phyloP scores from a whole-genome alignment of 768 basidiomycete species.

The Lyophyllum atratum region DNA sequence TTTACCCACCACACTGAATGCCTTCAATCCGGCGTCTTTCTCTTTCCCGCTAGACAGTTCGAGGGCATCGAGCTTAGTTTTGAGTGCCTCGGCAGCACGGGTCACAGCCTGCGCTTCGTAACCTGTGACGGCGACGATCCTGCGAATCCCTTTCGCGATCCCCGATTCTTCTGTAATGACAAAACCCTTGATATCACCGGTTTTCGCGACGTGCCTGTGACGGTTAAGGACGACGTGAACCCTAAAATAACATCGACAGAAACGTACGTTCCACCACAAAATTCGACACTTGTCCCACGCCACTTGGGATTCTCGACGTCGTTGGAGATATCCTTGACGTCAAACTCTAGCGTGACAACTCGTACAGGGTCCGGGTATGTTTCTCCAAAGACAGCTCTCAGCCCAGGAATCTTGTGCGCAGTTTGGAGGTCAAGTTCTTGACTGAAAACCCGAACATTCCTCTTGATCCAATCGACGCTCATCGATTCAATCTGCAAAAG shows the following conservation, averaged over 20 bases:
- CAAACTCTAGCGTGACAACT: slow-evolving; percentile 88
- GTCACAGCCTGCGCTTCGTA: slow-evolving; percentile 87
- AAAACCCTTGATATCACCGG: slow-evolving; percentile 96
- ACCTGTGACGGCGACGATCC: slow-evolving; percentile 93
- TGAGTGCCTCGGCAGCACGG: slow-evolving; percentile 63
- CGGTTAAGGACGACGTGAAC: not conserved
- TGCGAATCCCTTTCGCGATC: slow-evolving; percentile 96
- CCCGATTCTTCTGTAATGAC: slow-evolving; percentile 94
- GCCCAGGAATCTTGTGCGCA: slow-evolving; percentile 87
- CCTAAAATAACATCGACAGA: not conserved
- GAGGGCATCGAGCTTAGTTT: slow-evolving; percentile 61
- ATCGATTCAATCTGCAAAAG: slow-evolving; percentile 81
- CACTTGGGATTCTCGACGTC: slow-evolving; percentile 91
- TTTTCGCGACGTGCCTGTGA: slow-evolving; percentile 89
- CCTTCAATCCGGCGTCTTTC: slow-evolving; percentile 88
- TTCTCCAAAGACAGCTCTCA: slow-evolving; percentile 97
- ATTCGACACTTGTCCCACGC: slow-evolving; percentile 90
- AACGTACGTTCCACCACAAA: slow-evolving; percentile 96
- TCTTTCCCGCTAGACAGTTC: slow-evolving; percentile 67
- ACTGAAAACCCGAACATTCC: slow-evolving; percentile 86
- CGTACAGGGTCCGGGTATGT: slow-evolving; percentile 97
- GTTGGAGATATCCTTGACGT: slow-evolving; percentile 80
- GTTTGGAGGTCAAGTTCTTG: slow-evolving; percentile 79
- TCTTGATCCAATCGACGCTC: slow-evolving; percentile 87
- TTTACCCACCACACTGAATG: slow-evolving; percentile 66